Conservation (phyloP, 2,329 filamentous ascomycete species). For the Cladosporium halotolerans region DNA sequence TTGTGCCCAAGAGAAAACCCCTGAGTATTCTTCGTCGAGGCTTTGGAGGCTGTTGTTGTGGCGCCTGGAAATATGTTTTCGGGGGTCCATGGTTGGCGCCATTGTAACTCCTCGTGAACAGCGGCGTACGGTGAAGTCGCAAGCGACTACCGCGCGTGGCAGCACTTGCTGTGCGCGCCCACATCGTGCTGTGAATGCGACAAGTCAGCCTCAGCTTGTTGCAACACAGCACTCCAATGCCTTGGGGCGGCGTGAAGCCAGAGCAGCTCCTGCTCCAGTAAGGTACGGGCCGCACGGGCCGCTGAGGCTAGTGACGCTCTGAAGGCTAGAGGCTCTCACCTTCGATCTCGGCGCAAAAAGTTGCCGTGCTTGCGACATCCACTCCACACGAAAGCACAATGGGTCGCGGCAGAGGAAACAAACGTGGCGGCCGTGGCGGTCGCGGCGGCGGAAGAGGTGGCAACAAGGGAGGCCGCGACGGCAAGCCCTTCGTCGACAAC, state of each 20-base stretch:
- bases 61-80: constrained; percentile 28
- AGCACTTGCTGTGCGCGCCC: constrained; percentile 4
- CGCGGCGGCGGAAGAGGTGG: constrained; percentile 11
- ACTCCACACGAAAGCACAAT: not conserved
- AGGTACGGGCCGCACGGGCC: too few species aligned
- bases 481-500: constrained; percentile 20
- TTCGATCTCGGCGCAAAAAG: constrained; percentile 9
- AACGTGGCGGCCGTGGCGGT: constrained; percentile 10
- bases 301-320: constrained; percentile 6
- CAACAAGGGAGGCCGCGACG: constrained; percentile 3
- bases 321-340: not conserved
- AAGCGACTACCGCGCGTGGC: not conserved
- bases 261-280: too few species aligned
- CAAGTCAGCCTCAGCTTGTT: too few species aligned
- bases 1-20: constrained; percentile 17
- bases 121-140: constrained; percentile 10
- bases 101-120: constrained; percentile 20
- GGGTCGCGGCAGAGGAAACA: constrained; percentile 12
- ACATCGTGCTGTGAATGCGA: not conserved
- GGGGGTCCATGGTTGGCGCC: constrained; percentile 18
- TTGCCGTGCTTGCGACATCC: not conserved
- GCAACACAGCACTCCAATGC: too few species aligned
- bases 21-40: constrained; percentile 18
- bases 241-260: too few species aligned
- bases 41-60: constrained; percentile 18